Evolutionary conservation across 495 filamentous ascomycete species (phyloP), one percentile per base, ranked within the genome.

Genomic region (Xylaria bambusicola): DNA sequence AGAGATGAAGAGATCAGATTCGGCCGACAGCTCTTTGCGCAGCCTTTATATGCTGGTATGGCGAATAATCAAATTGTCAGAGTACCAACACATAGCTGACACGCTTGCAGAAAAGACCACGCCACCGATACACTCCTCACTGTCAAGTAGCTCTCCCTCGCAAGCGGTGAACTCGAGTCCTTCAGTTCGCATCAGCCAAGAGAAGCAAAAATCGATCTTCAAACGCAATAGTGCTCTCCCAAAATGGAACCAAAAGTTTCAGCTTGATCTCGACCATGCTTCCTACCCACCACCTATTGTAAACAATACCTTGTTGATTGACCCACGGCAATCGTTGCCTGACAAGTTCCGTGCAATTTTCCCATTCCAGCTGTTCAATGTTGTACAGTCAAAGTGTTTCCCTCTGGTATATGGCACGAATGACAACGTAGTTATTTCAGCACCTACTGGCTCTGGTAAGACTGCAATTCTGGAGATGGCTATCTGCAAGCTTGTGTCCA

Each of bases 401-500:
- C 65, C 82, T 0, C 63, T 83, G 0, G 82, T 91, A 1, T 98
- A 92, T 71, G 74, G 81, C 3, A 82, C 83, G 6, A 83, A 87
- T 63, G 86, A 95, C 69, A 98, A 98, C 61, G 73, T 97, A 8
- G 91, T 98, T 0, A 78, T 98, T 23, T 86, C 93, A 6, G 89
- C 94, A 15, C 94, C 94, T 0, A 98, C 94, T 0, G 93, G 93
- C 10, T 93, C 92, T 66, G 94, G 94, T 6, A 98, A 98, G 70
- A 98, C 94, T 7, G 90, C 83, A 0, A 81, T 98, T 20, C 82
- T 98, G 46, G 94, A 98, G 69, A 79, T 98, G 21, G 93, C 94
- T 2, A 93, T 98, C 50, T 97, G 92, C 74, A 85, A 84, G 61
- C 76, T 96, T 6, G 80, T 90, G 10, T 80, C 82, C 41, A 77